Percentiles rank a stretch among this genome's conserved stretches.
These are phyloP conservation scores for Camillea tinctor DNA, from an alignment of 2,329 filamentous ascomycete species.

Conservation along the genomic window DNA sequence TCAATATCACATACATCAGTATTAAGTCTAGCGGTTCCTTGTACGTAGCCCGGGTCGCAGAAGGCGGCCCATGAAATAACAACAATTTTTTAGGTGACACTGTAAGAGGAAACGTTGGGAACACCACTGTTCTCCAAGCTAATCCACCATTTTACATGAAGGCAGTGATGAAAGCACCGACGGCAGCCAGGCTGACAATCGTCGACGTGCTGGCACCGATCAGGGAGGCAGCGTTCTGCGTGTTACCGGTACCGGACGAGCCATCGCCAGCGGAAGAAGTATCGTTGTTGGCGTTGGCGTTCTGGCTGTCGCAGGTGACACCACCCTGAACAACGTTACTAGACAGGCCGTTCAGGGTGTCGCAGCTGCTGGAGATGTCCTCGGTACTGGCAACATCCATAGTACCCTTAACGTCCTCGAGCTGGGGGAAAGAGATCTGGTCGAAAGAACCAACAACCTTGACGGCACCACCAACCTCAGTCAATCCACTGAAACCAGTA, in stretches of 20 bases:
- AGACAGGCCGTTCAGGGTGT: conserved; percentile 47
- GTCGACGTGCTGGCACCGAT: conserved; percentile 47
- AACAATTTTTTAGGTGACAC: conserved; percentile 31
- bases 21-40: conserved; percentile 47
- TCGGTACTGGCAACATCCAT: conserved; percentile 68
- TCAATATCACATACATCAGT: conserved; percentile 36
- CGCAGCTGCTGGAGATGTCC: conserved; percentile 57
- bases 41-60: conserved; percentile 35
- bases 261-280: conserved; percentile 31
- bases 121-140: conserved; percentile 15
- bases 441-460: conserved; percentile 83
- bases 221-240: conserved; percentile 44
- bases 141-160: conserved; percentile 46
- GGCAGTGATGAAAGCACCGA: conserved; percentile 47
- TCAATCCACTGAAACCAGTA: conserved; percentile 65
- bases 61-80: conserved; percentile 29
- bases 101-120: conserved; percentile 25
- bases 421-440: conserved; percentile 63
- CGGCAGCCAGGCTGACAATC: conserved; percentile 45
- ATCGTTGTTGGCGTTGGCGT: conserved; percentile 52
- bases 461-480: conserved; percentile 74
- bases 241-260: conserved; percentile 27
- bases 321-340: conserved; percentile 48
- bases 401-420: conserved; percentile 68
- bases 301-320: conserved; percentile 50